Percentiles rank a stretch among this genome's conserved stretches.
phyloP scores from a whole-genome alignment of 176 grass and related monocot genomes.

The Hyparrhenia diplandra region DNA sequence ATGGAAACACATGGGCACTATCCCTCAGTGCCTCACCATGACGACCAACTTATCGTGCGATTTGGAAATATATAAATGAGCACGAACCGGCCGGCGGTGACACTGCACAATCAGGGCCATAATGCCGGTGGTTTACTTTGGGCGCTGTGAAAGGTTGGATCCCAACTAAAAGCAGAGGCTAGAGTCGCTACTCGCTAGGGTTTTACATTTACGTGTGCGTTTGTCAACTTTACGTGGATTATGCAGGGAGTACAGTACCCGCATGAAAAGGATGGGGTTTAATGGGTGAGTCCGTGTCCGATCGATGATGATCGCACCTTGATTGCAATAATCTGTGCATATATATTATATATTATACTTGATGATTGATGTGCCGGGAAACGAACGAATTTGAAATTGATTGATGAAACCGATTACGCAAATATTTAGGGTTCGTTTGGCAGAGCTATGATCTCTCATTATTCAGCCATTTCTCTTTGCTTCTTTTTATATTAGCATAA shows the following conservation, averaged over 20 bases:
- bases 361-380: no score
- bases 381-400: no score
- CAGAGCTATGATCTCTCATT: no score
- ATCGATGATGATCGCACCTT: not conserved
- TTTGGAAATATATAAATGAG: not conserved
- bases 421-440: no score
- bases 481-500: no score
- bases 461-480: no score
- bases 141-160: not conserved
- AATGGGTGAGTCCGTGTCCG: no score
- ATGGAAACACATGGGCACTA: not conserved
- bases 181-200: not conserved
- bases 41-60: not conserved
- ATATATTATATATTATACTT: no score
- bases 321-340: not conserved
- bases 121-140: slow-evolving; percentile 6
- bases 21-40: not conserved
- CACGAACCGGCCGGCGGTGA: not conserved
- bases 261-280: not conserved
- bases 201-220: not conserved
- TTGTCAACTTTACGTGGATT: not conserved
- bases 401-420: no score
- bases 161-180: slow-evolving; percentile 12
- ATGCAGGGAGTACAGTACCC: not conserved
- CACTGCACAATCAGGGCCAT: slow-evolving; percentile 11